Conservation (phyloP, 2,329 filamentous ascomycete species). For the Alternaria atra region DNA sequence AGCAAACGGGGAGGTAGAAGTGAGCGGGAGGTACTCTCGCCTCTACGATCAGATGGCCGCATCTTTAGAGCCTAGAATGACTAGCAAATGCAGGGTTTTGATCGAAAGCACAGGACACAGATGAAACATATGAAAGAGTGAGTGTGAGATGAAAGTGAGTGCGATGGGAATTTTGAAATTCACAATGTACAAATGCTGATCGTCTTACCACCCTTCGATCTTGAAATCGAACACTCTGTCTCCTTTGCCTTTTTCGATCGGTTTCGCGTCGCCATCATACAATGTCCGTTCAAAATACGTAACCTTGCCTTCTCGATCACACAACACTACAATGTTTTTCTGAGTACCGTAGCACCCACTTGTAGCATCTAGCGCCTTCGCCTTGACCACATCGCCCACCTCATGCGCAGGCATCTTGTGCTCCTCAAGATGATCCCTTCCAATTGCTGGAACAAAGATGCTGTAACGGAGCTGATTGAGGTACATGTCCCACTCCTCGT, state of each 20-base stretch:
- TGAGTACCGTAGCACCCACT: constrained; percentile 69
- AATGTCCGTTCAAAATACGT: constrained; percentile 71
- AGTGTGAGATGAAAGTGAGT: background rate
- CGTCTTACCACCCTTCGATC: constrained; percentile 55
- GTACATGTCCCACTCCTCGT: constrained; percentile 64
- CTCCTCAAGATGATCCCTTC: constrained; percentile 55
- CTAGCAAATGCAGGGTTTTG: no score
- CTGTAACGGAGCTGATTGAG: constrained; percentile 65
- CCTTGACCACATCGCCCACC: constrained; percentile 54
- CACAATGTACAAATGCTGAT: no score
- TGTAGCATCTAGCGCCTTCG: constrained; percentile 48
- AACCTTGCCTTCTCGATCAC: constrained; percentile 63
- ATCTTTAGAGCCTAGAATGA: no score
- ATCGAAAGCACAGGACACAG: no score
- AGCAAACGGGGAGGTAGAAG: background rate
- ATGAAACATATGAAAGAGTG: background rate
- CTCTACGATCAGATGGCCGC: background rate
- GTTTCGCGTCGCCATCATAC: constrained; percentile 62
- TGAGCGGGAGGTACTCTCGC: background rate
- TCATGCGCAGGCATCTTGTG: constrained; percentile 49
- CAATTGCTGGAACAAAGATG: constrained; percentile 68
- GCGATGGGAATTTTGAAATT: no score
- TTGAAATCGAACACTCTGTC: constrained; percentile 60
- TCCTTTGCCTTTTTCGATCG: constrained; percentile 56
- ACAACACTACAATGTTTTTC: constrained; percentile 69